A percentile compares a stretch with the other conserved stretches of the same genome.
Conservation (phyloP, 306 rosid species). For the Canavalia ensiformis region DNA sequence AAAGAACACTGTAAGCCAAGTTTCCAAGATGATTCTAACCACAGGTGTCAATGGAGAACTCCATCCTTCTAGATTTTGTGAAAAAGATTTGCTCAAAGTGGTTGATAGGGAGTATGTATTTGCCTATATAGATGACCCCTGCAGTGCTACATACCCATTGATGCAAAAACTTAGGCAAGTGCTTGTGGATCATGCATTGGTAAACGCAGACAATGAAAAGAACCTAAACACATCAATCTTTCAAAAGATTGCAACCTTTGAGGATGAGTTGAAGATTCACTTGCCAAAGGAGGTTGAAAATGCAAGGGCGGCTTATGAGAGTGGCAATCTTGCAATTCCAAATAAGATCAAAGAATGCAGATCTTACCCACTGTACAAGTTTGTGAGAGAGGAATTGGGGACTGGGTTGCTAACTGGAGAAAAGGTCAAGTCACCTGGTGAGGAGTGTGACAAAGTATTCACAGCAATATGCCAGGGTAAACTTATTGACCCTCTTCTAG, state of each 20-base stretch:
- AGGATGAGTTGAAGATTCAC: constrained; percentile 66
- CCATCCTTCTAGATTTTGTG: constrained; percentile 85
- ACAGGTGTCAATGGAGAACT: constrained; percentile 72
- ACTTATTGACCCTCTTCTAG: constrained; percentile 80
- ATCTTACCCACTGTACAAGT: constrained; percentile 83
- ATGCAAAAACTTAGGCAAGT: constrained; percentile 80
- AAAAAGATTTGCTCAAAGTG: constrained; percentile 77
- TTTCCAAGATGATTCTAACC: constrained; percentile 71
- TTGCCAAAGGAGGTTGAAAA: constrained; percentile 86
- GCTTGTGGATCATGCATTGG: constrained; percentile 78
- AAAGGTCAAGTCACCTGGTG: constrained; percentile 75
- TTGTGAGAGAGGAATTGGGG: constrained; percentile 78
- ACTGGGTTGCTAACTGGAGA: constrained; percentile 72
- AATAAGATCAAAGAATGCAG: constrained; percentile 81
- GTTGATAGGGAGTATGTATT: constrained; percentile 78
- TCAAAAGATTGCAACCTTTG: constrained; percentile 79
- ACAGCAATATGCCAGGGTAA: constrained; percentile 76
- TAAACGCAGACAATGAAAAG: constrained; percentile 71
- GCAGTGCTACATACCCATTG: constrained; percentile 81
- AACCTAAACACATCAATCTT: constrained; percentile 74
- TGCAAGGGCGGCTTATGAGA: constrained; percentile 68
- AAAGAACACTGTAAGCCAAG: constrained; percentile 73
- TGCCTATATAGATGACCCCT: constrained; percentile 77
- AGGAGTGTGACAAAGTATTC: constrained; percentile 79
- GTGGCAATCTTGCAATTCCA: constrained; percentile 58